Base-by-base conservation (phyloP, 2,329 filamentous ascomycete species). In the Eurotiales sp. region DNA sequence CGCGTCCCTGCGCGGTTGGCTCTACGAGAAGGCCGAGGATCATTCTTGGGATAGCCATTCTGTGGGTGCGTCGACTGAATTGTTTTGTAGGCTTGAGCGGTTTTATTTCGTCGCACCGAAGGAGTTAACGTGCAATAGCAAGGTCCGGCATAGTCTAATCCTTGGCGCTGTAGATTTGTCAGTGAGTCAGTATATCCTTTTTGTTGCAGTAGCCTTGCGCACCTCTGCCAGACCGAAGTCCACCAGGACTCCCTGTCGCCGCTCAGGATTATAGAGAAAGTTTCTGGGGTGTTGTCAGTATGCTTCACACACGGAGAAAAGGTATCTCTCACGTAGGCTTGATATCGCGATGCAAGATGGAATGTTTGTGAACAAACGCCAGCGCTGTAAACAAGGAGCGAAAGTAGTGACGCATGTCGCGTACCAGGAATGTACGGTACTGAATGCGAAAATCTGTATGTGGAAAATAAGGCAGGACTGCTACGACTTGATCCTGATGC, bases 161-260 rank as follows among this genome's bases (percentile, higher is more conserved):
- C 86, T 64, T 89, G 84, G 46, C 85, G 78, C 67, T 71, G 44
- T 19, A 41, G 2, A 15, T 19, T 45, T 11, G 15, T 37, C 17
- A 15, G 17, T 10, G 21, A 17, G 17, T 42, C 40, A 51, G 5
- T 11, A 39, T 14, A 12, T 11, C 11, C 7, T 12, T 39, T 30
- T 19, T 12, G 4, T 25, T 10, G 19, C n/a, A 1, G 17, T 7
- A 5, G 10, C 7, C n/a, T 17, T 32, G 52, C 62, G 52, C 63
- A 75, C 72, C 73, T 99, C 93, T 30, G 93, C 93, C 14, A 99
- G 81, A n/a, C 93, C 93, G 73, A 99, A 99, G 66, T 99, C 93
- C n/a, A 99, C 93, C 0, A 99, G 80, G 2, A 99, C 92, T 36
- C 93, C 93, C 50, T 88, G 85, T 61, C 85, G 83, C 10, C 69